A percentile compares a stretch with the other conserved stretches of the same genome.
These are phyloP conservation scores for Crepidotus variabilis DNA, from an alignment of 768 basidiomycete species.

Conservation along the genomic window DNA sequence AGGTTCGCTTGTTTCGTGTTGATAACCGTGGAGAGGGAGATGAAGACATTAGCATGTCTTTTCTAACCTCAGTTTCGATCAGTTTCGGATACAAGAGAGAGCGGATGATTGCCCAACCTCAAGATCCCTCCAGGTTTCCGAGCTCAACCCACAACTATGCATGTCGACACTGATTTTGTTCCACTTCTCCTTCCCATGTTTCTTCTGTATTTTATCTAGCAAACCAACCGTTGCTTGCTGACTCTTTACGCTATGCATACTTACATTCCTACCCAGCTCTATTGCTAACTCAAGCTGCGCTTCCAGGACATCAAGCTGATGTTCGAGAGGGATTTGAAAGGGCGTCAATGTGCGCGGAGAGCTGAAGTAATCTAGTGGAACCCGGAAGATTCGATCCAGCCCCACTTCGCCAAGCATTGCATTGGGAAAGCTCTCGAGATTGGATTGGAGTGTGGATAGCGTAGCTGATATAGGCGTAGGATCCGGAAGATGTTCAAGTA, in stretches of 20 bases:
- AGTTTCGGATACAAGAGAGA: neutral
- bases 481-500: conserved; percentile 68
- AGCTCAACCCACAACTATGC: conserved; percentile 85
- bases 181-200: conserved; percentile 52
- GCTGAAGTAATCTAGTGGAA: conserved; percentile 56
- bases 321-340: conserved; percentile 74
- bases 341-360: conserved; percentile 59
- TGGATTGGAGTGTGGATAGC: conserved; percentile 52
- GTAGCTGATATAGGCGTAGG: conserved; percentile 62
- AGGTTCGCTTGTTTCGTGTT: conserved; percentile 70
- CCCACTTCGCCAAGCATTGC: conserved; percentile 95
- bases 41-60: conserved; percentile 71
- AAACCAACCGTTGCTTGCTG: conserved; percentile 66
- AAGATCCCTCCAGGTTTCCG: conserved; percentile 68
- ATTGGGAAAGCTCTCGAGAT: conserved; percentile 56
- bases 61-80: conserved; percentile 38
- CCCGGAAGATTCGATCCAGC: conserved; percentile 75
- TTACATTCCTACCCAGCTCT: conserved; percentile 72
- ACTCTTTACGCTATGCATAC: conserved; percentile 84
- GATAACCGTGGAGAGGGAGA: conserved; percentile 71
- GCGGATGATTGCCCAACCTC: conserved; percentile 49
- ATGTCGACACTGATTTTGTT: conserved; percentile 75
- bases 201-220: conserved; percentile 53
- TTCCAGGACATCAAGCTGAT: conserved; percentile 80
- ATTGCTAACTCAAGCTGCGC: conserved; percentile 85